These are phyloP conservation scores for Paramecium sexaurelia DNA, from an alignment of 73 alveolate species.

Conservation along the genomic window DNA sequence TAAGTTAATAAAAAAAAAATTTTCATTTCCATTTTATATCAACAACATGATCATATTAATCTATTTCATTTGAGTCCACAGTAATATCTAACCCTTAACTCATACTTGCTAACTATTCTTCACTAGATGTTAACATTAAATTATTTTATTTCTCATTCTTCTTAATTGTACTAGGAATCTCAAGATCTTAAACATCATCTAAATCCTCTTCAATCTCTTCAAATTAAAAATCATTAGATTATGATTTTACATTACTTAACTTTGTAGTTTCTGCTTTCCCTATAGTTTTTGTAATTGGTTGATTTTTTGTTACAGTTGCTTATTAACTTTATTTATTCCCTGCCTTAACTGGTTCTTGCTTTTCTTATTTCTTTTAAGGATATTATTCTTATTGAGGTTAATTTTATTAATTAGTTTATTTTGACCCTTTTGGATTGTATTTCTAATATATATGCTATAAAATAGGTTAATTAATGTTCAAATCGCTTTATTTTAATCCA, in stretches of 20 bases:
- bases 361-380: neutral
- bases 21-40: slow-evolving; percentile 41
- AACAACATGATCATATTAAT: slow-evolving; percentile 49
- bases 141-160: neutral
- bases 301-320: neutral
- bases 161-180: neutral
- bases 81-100: slow-evolving; percentile 53
- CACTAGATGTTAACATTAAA: slow-evolving; percentile 57
- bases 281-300: neutral
- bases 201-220: slow-evolving; percentile 50
- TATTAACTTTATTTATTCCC: neutral
- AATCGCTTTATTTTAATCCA: neutral
- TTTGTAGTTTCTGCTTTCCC: neutral
- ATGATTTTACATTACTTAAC: neutral
- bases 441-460: neutral
- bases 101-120: slow-evolving; percentile 13
- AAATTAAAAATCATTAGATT: slow-evolving; percentile 4
- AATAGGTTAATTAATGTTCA: neutral
- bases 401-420: neutral
- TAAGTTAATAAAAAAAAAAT: neutral
- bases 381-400: neutral
- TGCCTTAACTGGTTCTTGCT: neutral
- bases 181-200: neutral
- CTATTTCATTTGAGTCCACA: slow-evolving; percentile 48
- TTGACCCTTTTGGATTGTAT: slow-evolving; percentile 34